phyloP scores from a whole-genome alignment of 345 rosid genomes.

The Carallia brachiata region DNA sequence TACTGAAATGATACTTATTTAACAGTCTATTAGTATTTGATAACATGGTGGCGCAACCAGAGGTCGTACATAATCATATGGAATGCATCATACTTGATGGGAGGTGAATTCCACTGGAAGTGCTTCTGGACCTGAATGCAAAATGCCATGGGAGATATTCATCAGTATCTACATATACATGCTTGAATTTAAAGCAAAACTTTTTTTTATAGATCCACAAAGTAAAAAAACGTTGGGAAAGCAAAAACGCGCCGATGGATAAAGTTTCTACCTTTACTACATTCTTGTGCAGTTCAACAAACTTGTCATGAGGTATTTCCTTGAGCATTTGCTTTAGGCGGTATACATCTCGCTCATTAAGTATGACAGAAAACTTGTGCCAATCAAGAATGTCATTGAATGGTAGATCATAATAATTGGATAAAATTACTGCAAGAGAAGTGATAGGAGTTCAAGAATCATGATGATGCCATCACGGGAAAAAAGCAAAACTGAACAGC shows the following conservation, averaged over 20 bases:
- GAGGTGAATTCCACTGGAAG: constrained; percentile 92
- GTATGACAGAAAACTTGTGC: constrained; percentile 15
- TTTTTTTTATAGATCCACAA: neutral
- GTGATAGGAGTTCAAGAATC: neutral
- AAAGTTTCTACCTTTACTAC: constrained; percentile 58
- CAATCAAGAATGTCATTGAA: constrained; percentile 23
- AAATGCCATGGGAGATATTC: constrained; percentile 18
- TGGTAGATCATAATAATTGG: constrained; percentile 18
- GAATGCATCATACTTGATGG: constrained; percentile 72
- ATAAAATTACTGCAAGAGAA: constrained; percentile 19
- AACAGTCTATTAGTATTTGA: constrained; percentile 55
- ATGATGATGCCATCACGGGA: neutral
- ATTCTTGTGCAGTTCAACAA: constrained; percentile 66
- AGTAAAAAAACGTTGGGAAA: neutral
- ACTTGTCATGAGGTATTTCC: constrained; percentile 26
- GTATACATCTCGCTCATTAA: constrained; percentile 14
- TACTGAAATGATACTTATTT: neutral
- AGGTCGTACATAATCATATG: constrained; percentile 96
- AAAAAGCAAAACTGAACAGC: neutral
- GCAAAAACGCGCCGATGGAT: neutral
- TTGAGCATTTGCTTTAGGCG: constrained; percentile 10
- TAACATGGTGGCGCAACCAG: constrained; percentile 88
- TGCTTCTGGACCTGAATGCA: constrained; percentile 76
- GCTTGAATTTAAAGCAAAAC: neutral
- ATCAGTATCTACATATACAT: neutral